These are phyloP conservation scores for Lactarius sanguifluus DNA, from an alignment of 768 basidiomycete genomes.

Conservation along the genomic window DNA sequence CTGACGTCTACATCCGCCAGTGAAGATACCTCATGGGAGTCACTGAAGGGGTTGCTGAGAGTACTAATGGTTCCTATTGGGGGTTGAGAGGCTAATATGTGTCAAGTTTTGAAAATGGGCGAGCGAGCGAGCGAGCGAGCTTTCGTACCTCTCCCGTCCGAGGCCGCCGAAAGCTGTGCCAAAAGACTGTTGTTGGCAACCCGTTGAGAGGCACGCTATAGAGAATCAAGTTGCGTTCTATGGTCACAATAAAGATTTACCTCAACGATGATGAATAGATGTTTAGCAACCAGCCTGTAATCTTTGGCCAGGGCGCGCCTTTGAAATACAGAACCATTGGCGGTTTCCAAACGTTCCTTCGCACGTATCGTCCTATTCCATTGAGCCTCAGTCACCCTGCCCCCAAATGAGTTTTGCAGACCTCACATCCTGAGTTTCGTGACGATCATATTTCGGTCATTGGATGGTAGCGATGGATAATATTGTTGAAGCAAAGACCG, in stretches of 20 bases:
- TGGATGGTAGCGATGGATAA: rapidly evolving
- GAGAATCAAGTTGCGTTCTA: too few relatives aligned
- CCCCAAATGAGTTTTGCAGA: neutral
- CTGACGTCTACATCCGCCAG: neutral
- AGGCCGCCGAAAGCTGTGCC: neutral
- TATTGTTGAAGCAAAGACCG: neutral
- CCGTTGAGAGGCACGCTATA: neutral
- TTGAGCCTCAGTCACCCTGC: neutral
- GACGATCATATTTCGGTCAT: too few relatives aligned
- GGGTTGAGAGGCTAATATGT: too few relatives aligned
- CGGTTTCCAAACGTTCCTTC: too few relatives aligned
- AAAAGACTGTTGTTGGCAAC: neutral
- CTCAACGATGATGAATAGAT: neutral
- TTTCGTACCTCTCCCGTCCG: neutral
- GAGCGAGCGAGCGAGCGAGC: neutral
- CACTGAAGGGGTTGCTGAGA: neutral
- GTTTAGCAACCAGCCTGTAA: neutral
- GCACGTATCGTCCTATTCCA: too few relatives aligned
- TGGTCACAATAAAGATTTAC: neutral
- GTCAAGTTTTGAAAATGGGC: too few relatives aligned
- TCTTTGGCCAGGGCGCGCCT: neutral
- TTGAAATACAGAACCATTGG: too few relatives aligned
- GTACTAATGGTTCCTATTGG: neutral
- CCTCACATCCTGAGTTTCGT: too few relatives aligned
- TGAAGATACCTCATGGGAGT: neutral